phyloP scores from a whole-genome alignment of 2,329 filamentous ascomycete genomes.

The Botrytis squamosa region DNA sequence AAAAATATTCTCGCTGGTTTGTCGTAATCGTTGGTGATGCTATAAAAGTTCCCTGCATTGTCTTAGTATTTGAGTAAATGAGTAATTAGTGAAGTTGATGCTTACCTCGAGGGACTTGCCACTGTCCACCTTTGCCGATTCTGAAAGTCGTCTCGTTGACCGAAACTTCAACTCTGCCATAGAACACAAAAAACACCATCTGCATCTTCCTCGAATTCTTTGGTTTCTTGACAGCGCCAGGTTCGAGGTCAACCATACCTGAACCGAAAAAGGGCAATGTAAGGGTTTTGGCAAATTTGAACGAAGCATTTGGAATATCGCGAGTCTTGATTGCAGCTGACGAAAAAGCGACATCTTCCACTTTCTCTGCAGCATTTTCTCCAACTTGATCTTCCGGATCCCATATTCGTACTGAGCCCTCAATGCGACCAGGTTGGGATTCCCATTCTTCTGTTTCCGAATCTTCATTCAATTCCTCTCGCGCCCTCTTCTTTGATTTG shows the following conservation, averaged over 20 bases:
- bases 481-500: slow-evolving; percentile 29
- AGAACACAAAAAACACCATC: slow-evolving; percentile 90
- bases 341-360: slow-evolving; percentile 53
- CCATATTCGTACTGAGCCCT: slow-evolving; percentile 64
- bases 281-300: slow-evolving; percentile 86
- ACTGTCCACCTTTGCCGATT: slow-evolving; percentile 84
- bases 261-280: slow-evolving; percentile 83
- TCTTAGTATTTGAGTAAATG: slow-evolving; percentile 23
- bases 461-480: slow-evolving; percentile 46
- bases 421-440: slow-evolving; percentile 59
- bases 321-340: slow-evolving; percentile 53
- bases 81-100: slow-evolving; percentile 9
- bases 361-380: slow-evolving; percentile 52
- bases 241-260: slow-evolving; percentile 84
- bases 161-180: slow-evolving; percentile 77
- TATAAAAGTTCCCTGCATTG: slow-evolving; percentile 81
- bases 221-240: slow-evolving; percentile 76
- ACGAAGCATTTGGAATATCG: slow-evolving; percentile 64
- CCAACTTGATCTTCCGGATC: slow-evolving; percentile 59
- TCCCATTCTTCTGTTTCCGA: slow-evolving; percentile 70
- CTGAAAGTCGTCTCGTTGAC: slow-evolving; percentile 75
- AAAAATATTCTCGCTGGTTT: slow-evolving; percentile 82
- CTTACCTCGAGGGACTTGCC: slow-evolving; percentile 93
- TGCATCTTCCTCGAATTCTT: slow-evolving; percentile 97
- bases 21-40: slow-evolving; percentile 77